These are phyloP conservation scores for Marvania coccoides DNA, from an alignment of 139 green algal genomes.

Conservation along the genomic window DNA sequence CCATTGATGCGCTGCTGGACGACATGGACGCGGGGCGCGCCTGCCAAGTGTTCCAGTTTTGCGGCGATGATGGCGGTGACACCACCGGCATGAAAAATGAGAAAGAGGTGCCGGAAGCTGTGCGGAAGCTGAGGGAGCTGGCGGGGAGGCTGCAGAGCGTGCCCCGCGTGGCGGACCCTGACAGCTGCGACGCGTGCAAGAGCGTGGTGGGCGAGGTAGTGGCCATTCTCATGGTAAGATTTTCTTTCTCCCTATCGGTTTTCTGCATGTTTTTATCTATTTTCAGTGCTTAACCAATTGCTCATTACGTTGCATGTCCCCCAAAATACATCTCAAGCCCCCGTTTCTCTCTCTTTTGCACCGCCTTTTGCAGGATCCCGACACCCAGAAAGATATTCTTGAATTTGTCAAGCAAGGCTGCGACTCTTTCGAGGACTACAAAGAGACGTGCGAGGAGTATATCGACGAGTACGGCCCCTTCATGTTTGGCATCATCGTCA, in stretches of 20 bases:
- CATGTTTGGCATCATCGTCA: constrained; percentile 23
- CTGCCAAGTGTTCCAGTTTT: constrained; percentile 19
- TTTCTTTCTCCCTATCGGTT: neutral
- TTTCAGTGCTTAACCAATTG: no score
- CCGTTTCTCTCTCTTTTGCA: no score
- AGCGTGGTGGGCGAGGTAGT: neutral
- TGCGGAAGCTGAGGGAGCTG: neutral
- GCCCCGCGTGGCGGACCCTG: neutral
- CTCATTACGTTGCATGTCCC: no score
- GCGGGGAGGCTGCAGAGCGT: neutral
- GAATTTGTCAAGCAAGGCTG: constrained; percentile 36
- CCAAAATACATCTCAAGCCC: no score
- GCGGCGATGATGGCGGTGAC: neutral
- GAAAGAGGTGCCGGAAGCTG: neutral
- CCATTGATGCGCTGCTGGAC: constrained; percentile 28
- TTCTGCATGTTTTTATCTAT: neutral
- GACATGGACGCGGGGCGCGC: constrained; percentile 19
- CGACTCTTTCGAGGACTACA: constrained; percentile 14
- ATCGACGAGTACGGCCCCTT: constrained; percentile 34
- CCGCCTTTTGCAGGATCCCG: constrained; percentile 22
- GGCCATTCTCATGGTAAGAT: neutral
- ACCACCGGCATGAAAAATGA: neutral
- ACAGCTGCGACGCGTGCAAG: neutral
- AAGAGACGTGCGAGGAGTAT: constrained; percentile 28
- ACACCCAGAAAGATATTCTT: constrained; percentile 31